Evolutionary conservation across 371 early-diverging fungal species (phyloP).

Genomic region (Enteropsectra breve): DNA sequence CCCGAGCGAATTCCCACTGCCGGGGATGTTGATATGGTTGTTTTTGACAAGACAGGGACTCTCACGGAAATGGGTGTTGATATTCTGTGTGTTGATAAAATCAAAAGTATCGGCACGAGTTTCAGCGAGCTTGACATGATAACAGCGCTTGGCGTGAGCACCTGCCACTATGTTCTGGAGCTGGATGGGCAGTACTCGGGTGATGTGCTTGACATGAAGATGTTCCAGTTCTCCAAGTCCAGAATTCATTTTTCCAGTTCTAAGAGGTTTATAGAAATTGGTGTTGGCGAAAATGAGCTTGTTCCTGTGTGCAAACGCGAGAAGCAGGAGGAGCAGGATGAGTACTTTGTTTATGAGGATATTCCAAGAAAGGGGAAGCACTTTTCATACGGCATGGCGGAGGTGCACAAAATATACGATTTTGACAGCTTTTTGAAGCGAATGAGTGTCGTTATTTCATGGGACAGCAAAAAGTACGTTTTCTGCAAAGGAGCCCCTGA

Average conservation of each 20-base stretch:
- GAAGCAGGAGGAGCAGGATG: neutral
- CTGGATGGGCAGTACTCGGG: constrained; percentile 78
- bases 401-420: constrained; percentile 72
- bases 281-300: neutral
- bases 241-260: too few species aligned
- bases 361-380: neutral
- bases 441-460: constrained; percentile 87
- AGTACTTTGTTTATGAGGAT: constrained; percentile 1
- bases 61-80: constrained; percentile 92
- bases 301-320: too few species aligned
- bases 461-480: constrained; percentile 41
- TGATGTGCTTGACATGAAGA: constrained; percentile 90
- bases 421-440: constrained; percentile 79
- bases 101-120: neutral
- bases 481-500: too few species aligned
- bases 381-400: neutral
- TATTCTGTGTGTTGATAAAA: constrained; percentile 72
- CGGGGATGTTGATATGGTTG: constrained; percentile 82
- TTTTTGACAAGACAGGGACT: constrained; percentile 99
- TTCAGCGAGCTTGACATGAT: constrained; percentile 12
- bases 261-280: constrained; percentile 1
- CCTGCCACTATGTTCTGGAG: constrained; percentile 85
- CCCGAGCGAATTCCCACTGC: constrained; percentile 83
- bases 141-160: constrained; percentile 66
- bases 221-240: constrained; percentile 86